phyloP scores from a whole-genome alignment of 495 filamentous ascomycete genomes.

The Penicillium salamii region DNA sequence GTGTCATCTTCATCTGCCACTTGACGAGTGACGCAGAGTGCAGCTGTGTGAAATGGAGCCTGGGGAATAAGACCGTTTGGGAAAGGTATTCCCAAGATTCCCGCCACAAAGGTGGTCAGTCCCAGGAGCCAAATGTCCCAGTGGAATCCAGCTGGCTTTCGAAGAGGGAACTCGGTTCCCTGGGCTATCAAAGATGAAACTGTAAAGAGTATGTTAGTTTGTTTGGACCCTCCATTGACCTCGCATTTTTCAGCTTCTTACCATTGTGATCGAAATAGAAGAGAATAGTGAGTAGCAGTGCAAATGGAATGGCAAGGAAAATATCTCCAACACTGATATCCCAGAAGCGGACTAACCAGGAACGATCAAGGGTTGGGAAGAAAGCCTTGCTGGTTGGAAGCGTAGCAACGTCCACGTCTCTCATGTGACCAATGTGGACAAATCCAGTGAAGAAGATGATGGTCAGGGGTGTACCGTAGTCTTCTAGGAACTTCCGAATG shows the following conservation, averaged over 20 bases:
- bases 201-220: conserved; percentile 15
- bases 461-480: conserved; percentile 80
- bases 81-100: conserved; percentile 82
- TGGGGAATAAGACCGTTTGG: conserved; percentile 93
- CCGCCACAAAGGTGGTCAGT: conserved; percentile 78
- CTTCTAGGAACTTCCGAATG: conserved; percentile 74
- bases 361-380: conserved; percentile 72
- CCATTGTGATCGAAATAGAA: conserved; percentile 95
- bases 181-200: conserved; percentile 88
- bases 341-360: conserved; percentile 90
- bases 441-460: conserved; percentile 88
- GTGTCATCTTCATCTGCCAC: conserved; percentile 56
- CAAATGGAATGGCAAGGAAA: conserved; percentile 88
- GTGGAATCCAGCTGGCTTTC: conserved; percentile 92
- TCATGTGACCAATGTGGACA: conserved; percentile 79
- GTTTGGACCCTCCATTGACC: no score
- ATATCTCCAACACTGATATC: conserved; percentile 69
- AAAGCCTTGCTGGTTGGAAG: conserved; percentile 76
- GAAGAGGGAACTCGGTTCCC: conserved; percentile 86
- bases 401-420: conserved; percentile 56
- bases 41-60: conserved; percentile 88
- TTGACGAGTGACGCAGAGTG: conserved; percentile 70
- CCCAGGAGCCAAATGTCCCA: conserved; percentile 95
- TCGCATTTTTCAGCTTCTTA: conserved; percentile 35
- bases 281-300: conserved; percentile 76